These are phyloP conservation scores for Phytophthora constricta DNA, from an alignment of 352 stramenopile species.

Conservation along the genomic window DNA sequence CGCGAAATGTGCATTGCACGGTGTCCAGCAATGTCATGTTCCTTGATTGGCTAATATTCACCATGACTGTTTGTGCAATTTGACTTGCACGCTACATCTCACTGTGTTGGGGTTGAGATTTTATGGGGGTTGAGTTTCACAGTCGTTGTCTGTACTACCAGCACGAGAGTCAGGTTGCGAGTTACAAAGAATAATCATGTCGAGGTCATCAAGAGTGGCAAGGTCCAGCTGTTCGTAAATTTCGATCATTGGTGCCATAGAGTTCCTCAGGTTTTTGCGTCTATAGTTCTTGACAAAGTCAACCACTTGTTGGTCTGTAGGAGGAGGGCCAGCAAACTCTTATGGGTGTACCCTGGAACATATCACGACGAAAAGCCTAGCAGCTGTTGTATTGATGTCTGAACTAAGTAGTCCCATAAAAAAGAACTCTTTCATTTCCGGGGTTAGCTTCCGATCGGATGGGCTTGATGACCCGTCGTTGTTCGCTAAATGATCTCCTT, in stretches of 20 bases:
- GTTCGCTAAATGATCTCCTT: not conserved
- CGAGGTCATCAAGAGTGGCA: not conserved
- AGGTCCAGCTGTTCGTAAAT: not conserved
- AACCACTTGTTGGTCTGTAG: slow-evolving; percentile 1
- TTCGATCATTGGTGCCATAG: slow-evolving; percentile 6
- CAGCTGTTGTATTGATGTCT: not conserved
- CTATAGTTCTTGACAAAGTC: slow-evolving; percentile 12
- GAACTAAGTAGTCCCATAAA: not conserved
- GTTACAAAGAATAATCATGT: slow-evolving; percentile 13
- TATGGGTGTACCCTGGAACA: not conserved
- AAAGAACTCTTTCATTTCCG: slow-evolving; percentile 9
- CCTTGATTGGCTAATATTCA: too few species aligned
- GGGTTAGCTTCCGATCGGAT: not conserved
- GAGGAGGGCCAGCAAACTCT: not conserved
- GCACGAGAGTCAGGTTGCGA: not conserved
- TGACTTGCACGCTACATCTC: too few species aligned
- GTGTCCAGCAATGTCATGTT: too few species aligned
- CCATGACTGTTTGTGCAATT: too few species aligned
- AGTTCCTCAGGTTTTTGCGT: slow-evolving; percentile 1
- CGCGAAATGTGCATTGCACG: too few species aligned
- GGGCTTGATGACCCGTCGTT: not conserved
- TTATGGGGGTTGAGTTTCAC: too few species aligned
- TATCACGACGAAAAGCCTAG: not conserved
- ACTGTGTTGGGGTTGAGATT: too few species aligned
- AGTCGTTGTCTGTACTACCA: too few species aligned